Evolutionary conservation across 352 stramenopile genomes (phyloP), one percentile per base, ranked within the genome.

Genomic region (Phytophthora ramorum): DNA sequence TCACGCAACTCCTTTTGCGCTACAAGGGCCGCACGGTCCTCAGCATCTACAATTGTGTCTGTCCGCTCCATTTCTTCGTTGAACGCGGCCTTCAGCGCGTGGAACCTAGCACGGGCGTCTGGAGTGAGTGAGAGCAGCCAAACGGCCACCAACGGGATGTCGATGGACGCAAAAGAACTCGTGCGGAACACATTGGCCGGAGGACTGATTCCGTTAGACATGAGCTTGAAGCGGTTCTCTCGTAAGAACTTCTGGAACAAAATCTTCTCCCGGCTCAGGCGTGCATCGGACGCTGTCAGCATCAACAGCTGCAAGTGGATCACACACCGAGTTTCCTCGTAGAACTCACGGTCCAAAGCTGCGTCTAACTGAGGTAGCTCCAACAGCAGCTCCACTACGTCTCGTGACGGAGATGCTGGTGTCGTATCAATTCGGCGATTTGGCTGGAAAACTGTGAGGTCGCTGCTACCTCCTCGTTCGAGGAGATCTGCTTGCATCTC

Each of bases 181-280:
- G 86, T 95, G 44, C 84, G 89, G 72, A 97, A 98, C 56, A 98
- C 93, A 47, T 93, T 93, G 17, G 89, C 84, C 1, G 92, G 92
- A 20, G 91, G 91, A 41, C 95, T 92, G 47, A 98, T 97, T 3
- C 91, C 89, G 51, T 97, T 98, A 16, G 90, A 95, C 74, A 97
- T 90, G 69, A 98, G 86, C 70, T 97, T 97, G 78, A 97, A 98
- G 49, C 92, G 84, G 65, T 98, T 97, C 71, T 98, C 93, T 35
- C 92, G 83, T 34, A 98, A 61, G 52, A 98, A 98, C 58, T 97
- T 96, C 57, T 97, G 91, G 58, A 98, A 98, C 34, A 98, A 46
- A 22, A 98, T 95, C 58, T 96, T 95, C 54, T 97, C 89, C 37
- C 91, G 87, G 41, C 89, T 84, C 19, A 98, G 58, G 0, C 91